Evolutionary conservation across 306 rosid species (phyloP), one percentile per base, ranked within the genome.

Genomic region (Sechiopsis laciniata): DNA sequence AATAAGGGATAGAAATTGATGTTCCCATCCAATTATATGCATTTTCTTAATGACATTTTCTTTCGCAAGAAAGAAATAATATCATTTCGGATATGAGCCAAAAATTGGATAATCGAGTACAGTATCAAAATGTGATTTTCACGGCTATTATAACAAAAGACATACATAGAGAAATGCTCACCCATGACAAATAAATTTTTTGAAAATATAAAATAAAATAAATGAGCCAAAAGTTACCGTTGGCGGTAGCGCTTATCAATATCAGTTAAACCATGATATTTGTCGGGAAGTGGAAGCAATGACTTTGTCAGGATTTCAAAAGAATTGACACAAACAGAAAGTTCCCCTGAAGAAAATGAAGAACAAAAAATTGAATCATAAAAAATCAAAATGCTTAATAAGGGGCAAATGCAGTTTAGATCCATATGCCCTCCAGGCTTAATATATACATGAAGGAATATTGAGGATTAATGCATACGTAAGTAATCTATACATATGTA

Each of bases 251-350:
- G 97, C 81, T 82, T 94, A 74, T 94, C 98, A 74, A 87, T 81
- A 82, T 94, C 97, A 58, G 90, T 89, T 77, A 93, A 82, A 76
- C 98, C 98, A 76, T 94, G 98, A 83, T 79, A 94, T 82, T 94
- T 94, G 86, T 94, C 98, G 21, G 98, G 98, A 80, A 94, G 80
- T 17, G 98, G 98, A 55, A 94, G 98, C 75, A 94, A 82, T 75
- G 98, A 94, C 74, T 94, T 94, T 37, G 98, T 94, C 59, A 94
- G 94, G 74, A 94, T 85, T 60, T 84, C 85, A 76, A 94, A 94
- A 74, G 92, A 85, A 77, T 72, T 84, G 60, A 90, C 85, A 79
- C 74, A 82, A 59, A 94, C 83, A 53, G 98, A 94, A 76, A 94
- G 97, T 86, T 94, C 98, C 78, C 98, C 98, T 94, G 85, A 79